Evolutionary conservation across 2,329 filamentous ascomycete genomes (phyloP), one percentile per base, ranked within the genome.

Genomic region (Pleomassaria siparia): DNA sequence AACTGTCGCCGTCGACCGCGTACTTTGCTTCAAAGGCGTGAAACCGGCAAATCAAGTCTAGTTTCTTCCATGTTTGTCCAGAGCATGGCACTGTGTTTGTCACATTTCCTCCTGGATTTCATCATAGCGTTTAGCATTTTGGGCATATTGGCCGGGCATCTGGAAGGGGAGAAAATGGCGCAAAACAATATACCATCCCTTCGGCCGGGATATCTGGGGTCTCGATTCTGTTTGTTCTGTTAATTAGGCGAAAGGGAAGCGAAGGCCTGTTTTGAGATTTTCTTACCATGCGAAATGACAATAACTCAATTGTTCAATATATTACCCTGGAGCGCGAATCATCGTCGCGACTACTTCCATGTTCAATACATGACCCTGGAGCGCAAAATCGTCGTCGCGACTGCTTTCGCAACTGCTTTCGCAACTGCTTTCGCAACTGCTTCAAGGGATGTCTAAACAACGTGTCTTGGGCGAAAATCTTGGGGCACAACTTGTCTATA

Each of bases 1-100:
- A 13, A 48, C 66, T 7, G 60, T 57, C 6, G 67, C 66, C 4
- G 74, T 77, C 3, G 67, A 74, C 49, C 55, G 58, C 21, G 62
- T 72, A n/a, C n/a, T n/a, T n/a, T n/a, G n/a, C n/a, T n/a, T n/a
- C n/a, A n/a, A n/a, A n/a, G n/a, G n/a, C n/a, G 11, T 35, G 44
- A 41, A 36, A 13, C 40, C 41, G 28, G 22, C 35, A 28, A 43
- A 39, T 35, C 20, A n/a, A n/a, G n/a, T n/a, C 30, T 45, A 41
- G 29, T 37, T 46, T 47, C 26, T 5, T 28, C 28, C 37, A 20
- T 40, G 4, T 6, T 18, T 13, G 28, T 43, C 45, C 33, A 10
- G 20, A 11, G 4, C 8, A 13, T 24, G 32, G 20, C 35, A 16
- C 18, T 21, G 4, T 22, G n/a, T 15, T 5, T 15, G n/a, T 10